Evolutionary conservation across 2,329 filamentous ascomycete species (phyloP).

Genomic region (Apiospora phragmitis): DNA sequence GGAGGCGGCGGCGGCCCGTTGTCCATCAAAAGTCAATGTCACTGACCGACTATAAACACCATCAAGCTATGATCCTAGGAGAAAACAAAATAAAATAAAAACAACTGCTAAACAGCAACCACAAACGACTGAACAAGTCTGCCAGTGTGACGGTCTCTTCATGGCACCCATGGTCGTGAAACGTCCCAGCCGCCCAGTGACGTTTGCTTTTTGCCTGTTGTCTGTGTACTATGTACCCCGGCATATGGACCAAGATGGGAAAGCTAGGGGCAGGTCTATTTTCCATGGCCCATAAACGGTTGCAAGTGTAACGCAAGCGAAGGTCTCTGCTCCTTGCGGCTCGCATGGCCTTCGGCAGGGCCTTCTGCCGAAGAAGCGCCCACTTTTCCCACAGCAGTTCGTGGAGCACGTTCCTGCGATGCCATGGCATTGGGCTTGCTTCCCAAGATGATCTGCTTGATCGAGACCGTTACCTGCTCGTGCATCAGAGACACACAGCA

Average conservation of each 20-base stretch:
- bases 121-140: neutral
- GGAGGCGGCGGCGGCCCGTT: neutral
- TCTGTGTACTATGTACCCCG: neutral
- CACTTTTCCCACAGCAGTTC: slow-evolving; percentile 2
- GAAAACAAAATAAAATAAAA: too few species aligned
- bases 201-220: neutral
- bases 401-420: neutral
- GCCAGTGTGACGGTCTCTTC: neutral
- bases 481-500: neutral
- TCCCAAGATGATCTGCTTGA: neutral
- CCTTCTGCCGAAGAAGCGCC: neutral
- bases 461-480: neutral
- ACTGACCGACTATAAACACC: neutral
- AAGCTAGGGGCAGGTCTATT: slow-evolving; percentile 2
- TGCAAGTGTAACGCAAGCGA: neutral
- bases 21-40: neutral
- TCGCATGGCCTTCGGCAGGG: neutral
- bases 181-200: neutral
- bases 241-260: neutral
- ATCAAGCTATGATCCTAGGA: neutral
- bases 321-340: neutral
- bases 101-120: neutral
- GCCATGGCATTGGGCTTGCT: neutral
- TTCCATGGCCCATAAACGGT: neutral
- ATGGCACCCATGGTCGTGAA: neutral